Percentiles rank a stretch among this genome's conserved stretches.
These are phyloP conservation scores for Cardamine occulta DNA, from an alignment of 345 rosid genomes.

Conservation along the genomic window DNA sequence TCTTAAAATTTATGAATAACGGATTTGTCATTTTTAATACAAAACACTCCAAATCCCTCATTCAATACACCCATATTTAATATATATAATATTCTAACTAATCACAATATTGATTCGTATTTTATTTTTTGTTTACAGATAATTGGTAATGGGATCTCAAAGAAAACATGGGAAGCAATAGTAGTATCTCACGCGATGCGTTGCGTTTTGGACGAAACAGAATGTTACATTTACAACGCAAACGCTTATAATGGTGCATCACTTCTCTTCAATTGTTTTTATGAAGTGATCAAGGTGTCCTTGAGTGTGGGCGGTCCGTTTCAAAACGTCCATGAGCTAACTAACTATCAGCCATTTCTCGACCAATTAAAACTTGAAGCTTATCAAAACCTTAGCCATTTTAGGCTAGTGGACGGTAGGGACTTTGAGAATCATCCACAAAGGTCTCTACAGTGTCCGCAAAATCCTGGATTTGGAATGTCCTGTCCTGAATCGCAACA, in stretches of 20 bases:
- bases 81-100: not conserved
- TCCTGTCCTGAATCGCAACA: constrained; percentile 25
- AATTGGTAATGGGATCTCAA: constrained; percentile 50
- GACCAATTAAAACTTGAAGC: constrained; percentile 57
- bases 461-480: constrained; percentile 27
- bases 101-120: not conserved
- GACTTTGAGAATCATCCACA: constrained; percentile 38
- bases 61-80: too few relatives aligned
- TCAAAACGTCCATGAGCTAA: constrained; percentile 43
- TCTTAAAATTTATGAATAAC: too few relatives aligned
- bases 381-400: constrained; percentile 40
- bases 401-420: constrained; percentile 35
- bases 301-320: constrained; percentile 42
- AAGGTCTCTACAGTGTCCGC: constrained; percentile 44
- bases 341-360: constrained; percentile 43
- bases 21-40: too few relatives aligned
- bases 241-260: constrained; percentile 24
- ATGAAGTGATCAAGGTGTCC: constrained; percentile 49
- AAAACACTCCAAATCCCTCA: too few relatives aligned
- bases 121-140: constrained; percentile 45
- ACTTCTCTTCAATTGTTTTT: constrained; percentile 57
- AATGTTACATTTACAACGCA: constrained; percentile 48
- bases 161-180: constrained; percentile 59
- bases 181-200: constrained; percentile 59
- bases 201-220: constrained; percentile 60